phyloP scores from a whole-genome alignment of 2,329 filamentous ascomycete species.

The Calonectria pauciramosa region DNA sequence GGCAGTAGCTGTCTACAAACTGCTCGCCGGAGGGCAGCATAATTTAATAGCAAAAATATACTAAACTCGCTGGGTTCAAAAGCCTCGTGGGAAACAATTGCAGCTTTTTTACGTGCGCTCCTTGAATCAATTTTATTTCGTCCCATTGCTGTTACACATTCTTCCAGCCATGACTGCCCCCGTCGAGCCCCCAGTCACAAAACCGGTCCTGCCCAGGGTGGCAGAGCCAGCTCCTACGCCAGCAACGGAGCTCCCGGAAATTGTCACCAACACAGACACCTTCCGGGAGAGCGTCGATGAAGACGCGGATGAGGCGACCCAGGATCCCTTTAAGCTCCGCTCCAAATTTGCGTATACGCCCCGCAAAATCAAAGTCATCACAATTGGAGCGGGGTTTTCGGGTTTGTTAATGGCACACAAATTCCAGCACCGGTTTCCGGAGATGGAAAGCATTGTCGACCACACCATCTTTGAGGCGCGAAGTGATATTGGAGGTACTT shows the following conservation, averaged over 20 bases:
- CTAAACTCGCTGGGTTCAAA: neutral
- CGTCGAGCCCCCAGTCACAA: slow-evolving; percentile 30
- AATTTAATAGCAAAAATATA: neutral
- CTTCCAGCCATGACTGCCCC: slow-evolving; percentile 30
- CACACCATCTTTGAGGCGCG: slow-evolving; percentile 50
- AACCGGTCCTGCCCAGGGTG: neutral
- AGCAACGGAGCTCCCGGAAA: slow-evolving; percentile 38
- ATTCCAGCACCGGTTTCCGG: slow-evolving; percentile 51
- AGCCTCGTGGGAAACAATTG: neutral
- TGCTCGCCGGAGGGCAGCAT: neutral
- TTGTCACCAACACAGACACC: neutral
- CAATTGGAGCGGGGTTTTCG: slow-evolving; percentile 51
- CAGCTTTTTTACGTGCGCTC: neutral
- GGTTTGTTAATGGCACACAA: slow-evolving; percentile 52
- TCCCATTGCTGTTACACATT: neutral
- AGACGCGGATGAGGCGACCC: slow-evolving; percentile 8
- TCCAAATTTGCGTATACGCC: slow-evolving; percentile 46
- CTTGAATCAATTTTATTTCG: neutral
- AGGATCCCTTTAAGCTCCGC: slow-evolving; percentile 47
- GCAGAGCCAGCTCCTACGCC: slow-evolving; percentile 21
- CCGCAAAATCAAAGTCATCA: slow-evolving; percentile 50
- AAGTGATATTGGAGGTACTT: slow-evolving; percentile 50
- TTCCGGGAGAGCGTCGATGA: neutral
- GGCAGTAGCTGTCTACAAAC: neutral
- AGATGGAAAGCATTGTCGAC: slow-evolving; percentile 42